phyloP scores from a whole-genome alignment of 495 filamentous ascomycete genomes.

The Daldinia caldariorum region DNA sequence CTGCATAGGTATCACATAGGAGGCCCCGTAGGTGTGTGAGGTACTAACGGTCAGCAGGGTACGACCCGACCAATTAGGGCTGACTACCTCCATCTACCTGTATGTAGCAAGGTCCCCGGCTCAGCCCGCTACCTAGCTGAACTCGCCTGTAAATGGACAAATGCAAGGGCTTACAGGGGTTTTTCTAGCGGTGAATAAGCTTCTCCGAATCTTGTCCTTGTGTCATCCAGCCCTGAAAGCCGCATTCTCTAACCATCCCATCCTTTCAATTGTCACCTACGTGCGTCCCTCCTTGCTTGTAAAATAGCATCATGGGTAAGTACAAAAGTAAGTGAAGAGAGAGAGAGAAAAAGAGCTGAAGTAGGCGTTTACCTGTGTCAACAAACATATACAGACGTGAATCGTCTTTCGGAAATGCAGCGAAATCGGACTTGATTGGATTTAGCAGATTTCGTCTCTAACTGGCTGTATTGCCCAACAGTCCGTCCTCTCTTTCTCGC shows the following conservation, averaged over 20 bases:
- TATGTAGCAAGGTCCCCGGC: too few relatives aligned
- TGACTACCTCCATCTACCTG: not conserved
- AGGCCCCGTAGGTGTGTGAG: too few relatives aligned
- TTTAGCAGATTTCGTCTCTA: not conserved
- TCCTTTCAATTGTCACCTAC: not conserved
- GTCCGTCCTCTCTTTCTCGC: not conserved
- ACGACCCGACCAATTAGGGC: not conserved
- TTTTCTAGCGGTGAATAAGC: conserved; percentile 12
- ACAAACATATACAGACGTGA: not conserved
- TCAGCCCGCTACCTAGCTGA: conserved; percentile 17
- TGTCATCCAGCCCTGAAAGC: not conserved
- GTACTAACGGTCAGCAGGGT: not conserved
- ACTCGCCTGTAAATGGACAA: not conserved
- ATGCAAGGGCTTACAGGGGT: not conserved
- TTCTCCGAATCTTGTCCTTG: conserved; percentile 6
- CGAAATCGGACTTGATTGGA: not conserved
- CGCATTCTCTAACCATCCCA: not conserved
- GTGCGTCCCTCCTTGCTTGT: not conserved
- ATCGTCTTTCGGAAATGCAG: not conserved
- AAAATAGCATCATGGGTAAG: conserved; percentile 1
- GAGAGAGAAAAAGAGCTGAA: not conserved
- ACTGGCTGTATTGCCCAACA: not conserved
- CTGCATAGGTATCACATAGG: too few relatives aligned
- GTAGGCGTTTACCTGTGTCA: not conserved
- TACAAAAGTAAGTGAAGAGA: not conserved